Evolutionary conservation across 2,329 filamentous ascomycete species (phyloP), one percentile per base, ranked within the genome.

Genomic region (Curvularia verruculosa): DNA sequence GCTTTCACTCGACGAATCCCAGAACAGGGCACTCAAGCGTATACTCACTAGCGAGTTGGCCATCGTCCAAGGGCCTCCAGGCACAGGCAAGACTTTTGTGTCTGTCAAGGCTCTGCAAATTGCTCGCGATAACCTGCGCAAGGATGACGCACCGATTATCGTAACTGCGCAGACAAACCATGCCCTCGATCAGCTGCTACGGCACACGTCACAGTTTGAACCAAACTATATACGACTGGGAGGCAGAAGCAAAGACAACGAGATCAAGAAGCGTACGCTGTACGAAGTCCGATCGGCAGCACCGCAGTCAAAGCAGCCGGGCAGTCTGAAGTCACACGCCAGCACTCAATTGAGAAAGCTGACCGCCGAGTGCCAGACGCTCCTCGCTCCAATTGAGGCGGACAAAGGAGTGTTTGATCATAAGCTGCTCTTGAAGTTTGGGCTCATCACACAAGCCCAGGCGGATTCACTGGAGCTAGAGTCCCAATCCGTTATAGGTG

Each of bases 91-190:
- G 71, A 97, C 93, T 0, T 89, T 89, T 62, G 89, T 92, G 0
- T 95, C 91, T 0, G 85, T 94, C 2, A 79, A 87, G 24, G 89
- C 89, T 0, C 74, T 97, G 9, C 85, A 84, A 45, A 80, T 88
- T 1, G 78, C 93, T 51, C 78, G 91, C 0, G 75, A 81, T 1
- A 90, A 89, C 51, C 82, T 85, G 67, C 57, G 58, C 19, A 57
- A 70, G 1, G 79, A 76, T 0, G 85, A 88, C 55, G 83, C 87
- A 8, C 90, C 90, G 0, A 87, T 97, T 28, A 82, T 96, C 19
- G 58, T 96, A 3, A 85, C 92, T 0, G 92, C 91, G 7, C 92
- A 96, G 67, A 97, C 92, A 0, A 97, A 97, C 57, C 92, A 96
- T 74, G 92, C 92, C 0, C 79, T 96, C 0, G 92, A 97, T 65